Conservation (phyloP, 306 rosid genomes). For the Medicago arabica region DNA sequence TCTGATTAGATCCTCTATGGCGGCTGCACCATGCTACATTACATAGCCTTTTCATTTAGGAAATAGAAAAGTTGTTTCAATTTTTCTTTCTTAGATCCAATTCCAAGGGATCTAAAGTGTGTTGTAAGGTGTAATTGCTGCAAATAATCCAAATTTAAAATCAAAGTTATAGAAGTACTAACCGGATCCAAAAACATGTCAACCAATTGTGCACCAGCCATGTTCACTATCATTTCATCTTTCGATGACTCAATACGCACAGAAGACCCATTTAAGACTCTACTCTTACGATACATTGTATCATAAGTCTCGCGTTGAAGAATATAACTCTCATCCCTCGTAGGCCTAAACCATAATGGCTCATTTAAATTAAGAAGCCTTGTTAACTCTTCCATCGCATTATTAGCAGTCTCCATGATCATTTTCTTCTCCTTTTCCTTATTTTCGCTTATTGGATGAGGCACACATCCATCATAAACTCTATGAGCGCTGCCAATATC, state of each 20-base stretch:
- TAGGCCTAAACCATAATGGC: conserved; percentile 63
- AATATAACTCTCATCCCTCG: conserved; percentile 30
- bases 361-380: conserved; percentile 51
- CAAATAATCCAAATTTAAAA: too few species aligned
- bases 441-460: conserved; percentile 14
- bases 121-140: too few species aligned
- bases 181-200: conserved; percentile 66
- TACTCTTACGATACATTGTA: conserved; percentile 35
- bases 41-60: too few species aligned
- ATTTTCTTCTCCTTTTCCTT: conserved; percentile 41
- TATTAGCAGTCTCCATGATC: conserved; percentile 51
- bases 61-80: too few species aligned
- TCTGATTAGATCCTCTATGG: not conserved
- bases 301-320: conserved; percentile 62
- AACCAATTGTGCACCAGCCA: conserved; percentile 54
- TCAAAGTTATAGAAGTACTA: not conserved
- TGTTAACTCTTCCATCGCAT: conserved; percentile 61
- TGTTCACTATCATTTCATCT: conserved; percentile 54
- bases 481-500: conserved; percentile 14
- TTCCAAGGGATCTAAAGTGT: too few species aligned
- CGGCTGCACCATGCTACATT: too few species aligned
- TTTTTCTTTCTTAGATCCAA: too few species aligned
- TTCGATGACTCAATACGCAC: conserved; percentile 63
- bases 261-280: conserved; percentile 31
- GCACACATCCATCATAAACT: not conserved